Base-by-base conservation (phyloP, 352 stramenopile genomes). In the Globisporangium orthogonon region DNA sequence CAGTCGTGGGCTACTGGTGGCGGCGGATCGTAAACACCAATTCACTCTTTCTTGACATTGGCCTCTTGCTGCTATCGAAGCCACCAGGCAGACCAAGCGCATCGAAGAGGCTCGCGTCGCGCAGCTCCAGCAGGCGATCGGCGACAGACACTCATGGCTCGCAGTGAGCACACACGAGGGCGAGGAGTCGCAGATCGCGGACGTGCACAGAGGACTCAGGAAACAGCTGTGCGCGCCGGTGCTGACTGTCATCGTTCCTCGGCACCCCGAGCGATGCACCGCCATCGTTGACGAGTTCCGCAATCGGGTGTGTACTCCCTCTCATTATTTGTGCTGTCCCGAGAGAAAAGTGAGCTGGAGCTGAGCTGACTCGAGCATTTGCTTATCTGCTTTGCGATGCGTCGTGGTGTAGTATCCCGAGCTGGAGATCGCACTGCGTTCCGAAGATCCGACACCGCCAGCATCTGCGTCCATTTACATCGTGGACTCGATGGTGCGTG, bases 131-230 rank as follows among this genome's bases (percentile, higher is more conserved):
- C 2, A 56, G 2, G 47, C 54, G 7, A 60, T 91, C 13, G 50
- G 54, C 7, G 51, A 29, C 10, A 67, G 77, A 33, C n/a, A 30
- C 31, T 58, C 60, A 7, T 91, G 82, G 78, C 60, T 79, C 44
- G 78, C 76, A 50, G 72, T 63, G 31, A 92, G 82, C 49, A 92
- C 78, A 15, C 82, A 90, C 48, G 76, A 85, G 7, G 64, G 66
- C n/a, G 82, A 92, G 53, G 82, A 89, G 55, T 46, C 63, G 3
- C 58, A 83, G 29, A 63, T 87, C 64, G 67, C 70, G 40, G 15
- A 58, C 50, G 64, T 70, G 5, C 82, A 90, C 43, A n/a, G 41
- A 9, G 28, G 69, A 45, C 54, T 82, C 7, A 35, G 33, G 1
- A 58, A 52, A 30, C 18, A 49, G 29, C 46, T 75, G 3, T 18